phyloP scores from a whole-genome alignment of 2,329 filamentous ascomycete genomes.

The Colletotrichum sp. region DNA sequence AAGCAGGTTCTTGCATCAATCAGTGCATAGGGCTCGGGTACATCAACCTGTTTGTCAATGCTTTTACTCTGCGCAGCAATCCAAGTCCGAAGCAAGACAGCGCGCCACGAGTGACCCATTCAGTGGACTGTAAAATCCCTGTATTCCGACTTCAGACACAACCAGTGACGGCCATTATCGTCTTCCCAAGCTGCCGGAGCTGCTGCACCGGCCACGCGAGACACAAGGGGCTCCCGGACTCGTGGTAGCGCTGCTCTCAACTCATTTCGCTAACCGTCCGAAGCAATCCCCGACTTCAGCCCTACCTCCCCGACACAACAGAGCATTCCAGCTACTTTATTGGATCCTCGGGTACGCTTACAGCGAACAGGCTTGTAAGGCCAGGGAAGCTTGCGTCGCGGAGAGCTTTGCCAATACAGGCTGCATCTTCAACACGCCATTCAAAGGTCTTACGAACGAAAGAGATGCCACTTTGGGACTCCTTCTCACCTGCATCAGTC shows the following conservation, averaged over 20 bases:
- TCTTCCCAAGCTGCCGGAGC: background rate
- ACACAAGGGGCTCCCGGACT: background rate
- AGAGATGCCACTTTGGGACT: background rate
- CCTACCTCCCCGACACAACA: background rate
- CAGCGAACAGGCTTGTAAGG: background rate
- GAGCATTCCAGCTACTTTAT: background rate
- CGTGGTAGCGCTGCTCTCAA: background rate
- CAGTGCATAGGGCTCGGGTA: background rate
- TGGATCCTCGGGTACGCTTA: background rate
- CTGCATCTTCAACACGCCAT: background rate
- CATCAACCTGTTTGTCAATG: background rate
- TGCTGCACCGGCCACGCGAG: background rate
- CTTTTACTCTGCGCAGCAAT: background rate
- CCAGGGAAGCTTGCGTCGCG: background rate
- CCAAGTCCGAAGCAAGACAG: background rate
- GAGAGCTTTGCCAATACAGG: background rate
- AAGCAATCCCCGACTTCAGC: constrained; percentile 1
- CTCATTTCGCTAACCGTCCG: background rate
- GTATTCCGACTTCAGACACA: background rate
- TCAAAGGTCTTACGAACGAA: background rate
- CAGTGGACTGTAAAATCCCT: background rate
- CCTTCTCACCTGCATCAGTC: background rate
- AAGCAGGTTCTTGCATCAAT: background rate
- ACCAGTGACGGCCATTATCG: background rate
- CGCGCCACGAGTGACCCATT: background rate